phyloP scores from a whole-genome alignment of 345 rosid genomes.

The Populus tremula region DNA sequence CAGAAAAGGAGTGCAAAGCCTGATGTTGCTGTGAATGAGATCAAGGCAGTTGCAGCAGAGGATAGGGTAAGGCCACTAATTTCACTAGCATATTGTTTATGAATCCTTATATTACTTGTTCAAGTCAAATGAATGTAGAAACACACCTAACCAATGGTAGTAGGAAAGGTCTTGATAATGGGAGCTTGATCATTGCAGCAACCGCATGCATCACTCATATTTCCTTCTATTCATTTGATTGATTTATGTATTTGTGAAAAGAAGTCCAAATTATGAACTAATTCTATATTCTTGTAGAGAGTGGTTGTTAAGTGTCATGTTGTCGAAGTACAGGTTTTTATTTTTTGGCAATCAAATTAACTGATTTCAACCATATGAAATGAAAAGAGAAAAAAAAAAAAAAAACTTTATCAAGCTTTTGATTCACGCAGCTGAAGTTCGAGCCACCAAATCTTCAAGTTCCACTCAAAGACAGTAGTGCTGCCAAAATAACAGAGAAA shows the following conservation, averaged over 20 bases:
- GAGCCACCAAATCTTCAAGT: background rate
- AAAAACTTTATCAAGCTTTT: constrained; percentile 4
- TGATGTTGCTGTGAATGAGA: background rate
- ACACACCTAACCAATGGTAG: background rate
- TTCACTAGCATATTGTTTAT: background rate
- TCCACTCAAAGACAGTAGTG: background rate
- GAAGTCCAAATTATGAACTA: background rate
- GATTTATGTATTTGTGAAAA: background rate
- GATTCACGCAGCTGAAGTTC: constrained; percentile 1
- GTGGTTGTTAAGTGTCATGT: background rate
- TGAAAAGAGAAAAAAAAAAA: background rate
- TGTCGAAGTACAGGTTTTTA: background rate
- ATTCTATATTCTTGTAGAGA: background rate
- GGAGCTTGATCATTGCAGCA: background rate
- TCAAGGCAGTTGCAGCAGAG: background rate
- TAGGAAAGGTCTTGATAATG: background rate
- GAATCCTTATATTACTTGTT: background rate
- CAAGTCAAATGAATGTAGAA: background rate
- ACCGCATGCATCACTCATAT: background rate
- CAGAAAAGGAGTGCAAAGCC: background rate
- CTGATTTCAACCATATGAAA: background rate
- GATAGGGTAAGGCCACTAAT: background rate
- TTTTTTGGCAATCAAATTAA: background rate
- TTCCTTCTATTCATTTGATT: background rate
- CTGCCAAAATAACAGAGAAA: constrained; percentile 15